These are phyloP conservation scores for Plenodomus biglobosus DNA, from an alignment of 2,329 filamentous ascomycete genomes.

Conservation along the genomic window DNA sequence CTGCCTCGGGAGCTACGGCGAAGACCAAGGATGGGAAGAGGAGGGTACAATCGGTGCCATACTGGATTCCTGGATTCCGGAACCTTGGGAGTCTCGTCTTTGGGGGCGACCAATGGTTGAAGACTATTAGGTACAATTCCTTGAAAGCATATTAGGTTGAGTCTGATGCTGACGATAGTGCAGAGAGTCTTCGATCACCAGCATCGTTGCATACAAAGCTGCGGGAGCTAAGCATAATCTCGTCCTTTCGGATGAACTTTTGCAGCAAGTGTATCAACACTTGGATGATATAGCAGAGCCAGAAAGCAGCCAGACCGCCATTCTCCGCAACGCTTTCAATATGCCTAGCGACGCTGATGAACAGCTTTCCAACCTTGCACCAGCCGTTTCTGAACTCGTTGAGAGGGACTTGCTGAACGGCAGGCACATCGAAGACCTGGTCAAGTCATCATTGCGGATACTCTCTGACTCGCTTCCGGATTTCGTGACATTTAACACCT, in stretches of 20 bases:
- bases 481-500: constrained; percentile 61
- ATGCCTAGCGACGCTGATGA: constrained; percentile 25
- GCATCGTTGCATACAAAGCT: constrained; percentile 54
- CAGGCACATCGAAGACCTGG: constrained; percentile 47
- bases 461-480: constrained; percentile 52
- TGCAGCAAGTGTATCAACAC: constrained; percentile 35
- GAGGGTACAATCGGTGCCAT: constrained; percentile 55
- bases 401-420: constrained; percentile 53
- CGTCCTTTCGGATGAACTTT: constrained; percentile 52
- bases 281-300: constrained; percentile 20
- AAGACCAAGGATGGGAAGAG: constrained; percentile 35
- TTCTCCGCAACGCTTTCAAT: constrained; percentile 34
- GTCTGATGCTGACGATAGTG: not conserved
- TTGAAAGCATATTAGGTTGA: not conserved
- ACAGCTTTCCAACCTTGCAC: constrained; percentile 24
- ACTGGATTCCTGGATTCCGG: constrained; percentile 62
- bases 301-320: constrained; percentile 19
- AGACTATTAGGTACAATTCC: constrained; percentile 43
- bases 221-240: constrained; percentile 55
- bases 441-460: constrained; percentile 35
- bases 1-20: constrained; percentile 15
- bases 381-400: constrained; percentile 36
- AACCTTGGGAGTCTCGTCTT: constrained; percentile 56
- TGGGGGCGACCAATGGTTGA: constrained; percentile 50
- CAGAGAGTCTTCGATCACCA: constrained; percentile 43